These are phyloP conservation scores for Venturia oleaginea DNA, from an alignment of 2,329 filamentous ascomycete species.

Conservation along the genomic window DNA sequence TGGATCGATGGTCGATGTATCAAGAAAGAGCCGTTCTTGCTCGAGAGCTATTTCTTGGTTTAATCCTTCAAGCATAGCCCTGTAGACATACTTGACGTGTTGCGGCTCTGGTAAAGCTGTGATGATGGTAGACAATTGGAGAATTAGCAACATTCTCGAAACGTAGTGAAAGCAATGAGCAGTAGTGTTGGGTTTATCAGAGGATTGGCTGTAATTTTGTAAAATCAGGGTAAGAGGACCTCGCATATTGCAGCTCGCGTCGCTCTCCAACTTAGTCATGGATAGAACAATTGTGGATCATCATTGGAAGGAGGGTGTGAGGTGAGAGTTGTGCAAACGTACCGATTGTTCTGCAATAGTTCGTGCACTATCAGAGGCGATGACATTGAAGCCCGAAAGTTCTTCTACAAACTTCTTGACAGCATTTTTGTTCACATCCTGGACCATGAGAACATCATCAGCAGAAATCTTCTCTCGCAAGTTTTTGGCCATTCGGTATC, in stretches of 20 bases:
- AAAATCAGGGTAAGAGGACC: slow-evolving; percentile 50
- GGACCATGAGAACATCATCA: slow-evolving; percentile 53
- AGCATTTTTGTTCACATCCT: slow-evolving; percentile 54
- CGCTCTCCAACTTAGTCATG: slow-evolving; percentile 64
- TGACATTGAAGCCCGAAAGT: slow-evolving; percentile 40
- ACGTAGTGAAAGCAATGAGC: slow-evolving; percentile 1
- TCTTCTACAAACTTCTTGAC: slow-evolving; percentile 50
- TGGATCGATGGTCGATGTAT: slow-evolving; percentile 94
- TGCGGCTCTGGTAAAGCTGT: slow-evolving; percentile 83
- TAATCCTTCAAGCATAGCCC: slow-evolving; percentile 58
- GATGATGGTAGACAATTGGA: slow-evolving; percentile 66
- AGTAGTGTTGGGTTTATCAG: slow-evolving; percentile 34
- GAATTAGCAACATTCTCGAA: neutral
- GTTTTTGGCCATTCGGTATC: slow-evolving; percentile 66
- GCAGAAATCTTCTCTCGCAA: slow-evolving; percentile 56
- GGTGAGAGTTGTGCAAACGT: slow-evolving; percentile 29
- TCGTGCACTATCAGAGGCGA: slow-evolving; percentile 47
- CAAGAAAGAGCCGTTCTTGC: slow-evolving; percentile 73
- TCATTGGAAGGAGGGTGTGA: slow-evolving; percentile 31
- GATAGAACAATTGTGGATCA: slow-evolving; percentile 42
- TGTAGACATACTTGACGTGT: slow-evolving; percentile 78
- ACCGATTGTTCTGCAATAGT: slow-evolving; percentile 60
- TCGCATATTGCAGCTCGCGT: slow-evolving; percentile 30
- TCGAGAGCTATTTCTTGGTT: slow-evolving; percentile 38
- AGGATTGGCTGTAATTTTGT: slow-evolving; percentile 64